These are phyloP conservation scores for Smallanthus sonchifolius DNA, from an alignment of 129 eudicot species.

Conservation along the genomic window DNA sequence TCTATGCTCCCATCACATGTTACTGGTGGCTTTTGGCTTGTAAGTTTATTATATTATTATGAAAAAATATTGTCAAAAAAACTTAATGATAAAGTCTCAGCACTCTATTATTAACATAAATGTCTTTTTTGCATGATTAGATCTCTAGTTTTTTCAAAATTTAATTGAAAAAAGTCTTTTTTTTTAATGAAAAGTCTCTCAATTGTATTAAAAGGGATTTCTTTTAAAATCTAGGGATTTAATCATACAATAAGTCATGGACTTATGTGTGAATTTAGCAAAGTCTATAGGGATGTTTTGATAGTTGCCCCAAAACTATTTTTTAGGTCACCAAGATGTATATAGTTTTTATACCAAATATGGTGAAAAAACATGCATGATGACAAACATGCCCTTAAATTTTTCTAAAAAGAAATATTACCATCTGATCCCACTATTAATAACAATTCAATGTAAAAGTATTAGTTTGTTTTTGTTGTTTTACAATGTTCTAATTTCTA, in stretches of 20 bases:
- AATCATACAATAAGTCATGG: background rate
- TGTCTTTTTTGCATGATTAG: background rate
- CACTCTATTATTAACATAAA: background rate
- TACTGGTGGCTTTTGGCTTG: slow-evolving; percentile 77
- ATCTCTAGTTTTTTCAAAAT: background rate
- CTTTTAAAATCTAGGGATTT: background rate
- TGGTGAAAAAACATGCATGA: background rate
- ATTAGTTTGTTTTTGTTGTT: background rate
- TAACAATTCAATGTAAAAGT: background rate
- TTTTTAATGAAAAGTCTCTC: background rate
- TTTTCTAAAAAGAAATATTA: background rate
- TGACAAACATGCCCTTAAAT: background rate
- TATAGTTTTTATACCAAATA: background rate
- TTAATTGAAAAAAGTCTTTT: background rate
- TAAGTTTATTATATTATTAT: slow-evolving; percentile 10
- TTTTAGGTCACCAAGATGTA: background rate
- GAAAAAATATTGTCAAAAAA: background rate
- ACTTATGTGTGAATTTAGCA: background rate
- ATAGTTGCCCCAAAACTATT: background rate
- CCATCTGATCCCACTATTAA: background rate
- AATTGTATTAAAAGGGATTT: no score
- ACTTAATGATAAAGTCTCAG: background rate
- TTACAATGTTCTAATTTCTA: background rate
- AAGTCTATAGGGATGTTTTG: background rate
- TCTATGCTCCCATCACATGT: slow-evolving; percentile 74